phyloP scores from a whole-genome alignment of 169 alveolate genomes.

The Besnoitia besnoiti region DNA sequence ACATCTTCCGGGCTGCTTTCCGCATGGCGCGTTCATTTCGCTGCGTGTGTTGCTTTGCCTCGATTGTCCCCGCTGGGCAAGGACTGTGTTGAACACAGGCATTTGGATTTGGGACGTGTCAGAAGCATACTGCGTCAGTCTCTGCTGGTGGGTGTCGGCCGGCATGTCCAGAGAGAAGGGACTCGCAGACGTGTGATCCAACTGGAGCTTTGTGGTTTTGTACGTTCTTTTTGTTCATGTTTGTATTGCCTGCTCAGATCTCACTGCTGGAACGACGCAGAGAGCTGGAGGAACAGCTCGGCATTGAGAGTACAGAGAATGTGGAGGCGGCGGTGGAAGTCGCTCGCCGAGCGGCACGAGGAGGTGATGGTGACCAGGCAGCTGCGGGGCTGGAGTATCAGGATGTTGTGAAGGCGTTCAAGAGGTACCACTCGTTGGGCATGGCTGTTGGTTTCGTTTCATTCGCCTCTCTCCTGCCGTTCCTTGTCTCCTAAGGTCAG shows the following conservation, averaged over 20 bases:
- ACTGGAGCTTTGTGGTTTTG: too few species aligned
- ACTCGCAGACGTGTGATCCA: too few species aligned
- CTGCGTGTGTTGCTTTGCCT: too few species aligned
- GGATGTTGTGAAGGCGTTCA: constrained; percentile 50
- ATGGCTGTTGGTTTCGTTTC: constrained; percentile 51
- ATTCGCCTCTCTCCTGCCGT: constrained; percentile 55
- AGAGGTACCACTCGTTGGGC: constrained; percentile 48
- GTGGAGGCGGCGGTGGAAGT: constrained; percentile 55
- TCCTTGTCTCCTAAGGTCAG: constrained; percentile 40
- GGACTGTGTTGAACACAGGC: too few species aligned
- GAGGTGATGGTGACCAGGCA: constrained; percentile 47
- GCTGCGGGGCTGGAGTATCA: constrained; percentile 51
- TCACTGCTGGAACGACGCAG: constrained; percentile 38
- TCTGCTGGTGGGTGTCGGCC: too few species aligned
- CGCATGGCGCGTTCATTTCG: too few species aligned
- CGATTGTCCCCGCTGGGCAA: too few species aligned
- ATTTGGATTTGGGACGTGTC: too few species aligned
- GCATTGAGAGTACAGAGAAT: constrained; percentile 44
- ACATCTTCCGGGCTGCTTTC: not conserved
- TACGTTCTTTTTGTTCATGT: not conserved
- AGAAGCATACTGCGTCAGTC: too few species aligned
- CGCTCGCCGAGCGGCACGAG: constrained; percentile 27
- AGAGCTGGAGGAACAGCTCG: constrained; percentile 48
- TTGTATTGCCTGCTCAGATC: not conserved
- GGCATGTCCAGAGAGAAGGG: too few species aligned